phyloP scores from a whole-genome alignment of 2,329 filamentous ascomycete species.

The Beauveria sp. region DNA sequence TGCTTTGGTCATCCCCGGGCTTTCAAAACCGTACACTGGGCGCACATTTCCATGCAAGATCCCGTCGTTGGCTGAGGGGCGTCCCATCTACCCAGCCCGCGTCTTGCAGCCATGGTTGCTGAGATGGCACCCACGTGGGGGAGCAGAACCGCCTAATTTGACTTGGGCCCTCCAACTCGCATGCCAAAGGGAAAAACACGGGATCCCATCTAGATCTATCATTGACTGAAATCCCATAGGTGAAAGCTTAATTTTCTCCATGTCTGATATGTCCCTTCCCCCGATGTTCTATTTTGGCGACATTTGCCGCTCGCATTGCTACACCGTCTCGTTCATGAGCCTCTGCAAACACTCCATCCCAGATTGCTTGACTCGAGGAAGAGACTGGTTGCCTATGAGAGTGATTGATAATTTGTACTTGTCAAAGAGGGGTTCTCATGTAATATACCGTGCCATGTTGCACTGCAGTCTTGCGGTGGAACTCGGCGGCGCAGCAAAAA shows the following conservation, averaged over 20 bases:
- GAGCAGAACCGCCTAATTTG: not conserved
- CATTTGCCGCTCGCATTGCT: too few relatives aligned
- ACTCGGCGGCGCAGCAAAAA: not conserved
- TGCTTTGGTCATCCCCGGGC: not conserved
- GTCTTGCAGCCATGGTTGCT: not conserved
- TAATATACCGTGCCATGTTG: not conserved
- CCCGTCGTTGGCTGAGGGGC: slow-evolving; percentile 3
- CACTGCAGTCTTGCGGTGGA: not conserved
- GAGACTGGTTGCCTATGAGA: too few relatives aligned
- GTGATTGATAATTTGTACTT: not conserved
- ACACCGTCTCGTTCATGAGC: too few relatives aligned
- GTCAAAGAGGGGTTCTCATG: not conserved
- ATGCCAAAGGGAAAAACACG: not conserved
- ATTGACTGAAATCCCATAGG: not conserved
- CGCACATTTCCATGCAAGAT: not conserved
- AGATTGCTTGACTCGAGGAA: too few relatives aligned
- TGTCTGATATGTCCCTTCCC: not conserved
- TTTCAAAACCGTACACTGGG: not conserved
- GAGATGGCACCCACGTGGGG: not conserved
- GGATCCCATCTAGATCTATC: slow-evolving; percentile 2
- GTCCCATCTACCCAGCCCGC: not conserved
- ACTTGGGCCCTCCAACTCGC: not conserved
- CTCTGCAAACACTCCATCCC: too few relatives aligned
- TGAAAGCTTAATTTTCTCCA: not conserved
- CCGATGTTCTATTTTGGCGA: not conserved